Conservation (phyloP, 1,284 basidiomycete genomes). For the Fomes fomentarius region DNA sequence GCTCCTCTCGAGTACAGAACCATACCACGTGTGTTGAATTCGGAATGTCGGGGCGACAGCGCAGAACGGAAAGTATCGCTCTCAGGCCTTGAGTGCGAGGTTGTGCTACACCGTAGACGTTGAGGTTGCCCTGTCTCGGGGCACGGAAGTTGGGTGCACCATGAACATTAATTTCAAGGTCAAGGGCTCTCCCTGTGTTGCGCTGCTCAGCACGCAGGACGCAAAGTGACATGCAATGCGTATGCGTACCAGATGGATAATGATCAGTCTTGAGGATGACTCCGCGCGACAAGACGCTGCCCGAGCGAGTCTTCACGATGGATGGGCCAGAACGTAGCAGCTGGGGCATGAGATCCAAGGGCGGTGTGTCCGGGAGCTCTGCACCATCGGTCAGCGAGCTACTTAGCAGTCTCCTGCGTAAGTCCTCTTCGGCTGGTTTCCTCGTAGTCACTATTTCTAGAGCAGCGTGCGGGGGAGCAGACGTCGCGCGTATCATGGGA, state of each 20-base stretch:
- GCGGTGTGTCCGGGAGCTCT: slow-evolving; percentile 17
- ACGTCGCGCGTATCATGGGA: slow-evolving; percentile 15
- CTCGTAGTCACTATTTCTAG: slow-evolving; percentile 11
- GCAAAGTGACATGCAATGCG: slow-evolving; percentile 29
- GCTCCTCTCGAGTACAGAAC: slow-evolving; percentile 87
- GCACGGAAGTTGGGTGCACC: slow-evolving; percentile 97
- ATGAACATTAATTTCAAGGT: slow-evolving; percentile 90
- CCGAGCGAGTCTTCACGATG: slow-evolving; percentile 86
- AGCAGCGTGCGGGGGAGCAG: slow-evolving; percentile 21
- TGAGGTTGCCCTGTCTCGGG: slow-evolving; percentile 74
- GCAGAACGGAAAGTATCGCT: slow-evolving; percentile 88
- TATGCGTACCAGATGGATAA: slow-evolving; percentile 73
- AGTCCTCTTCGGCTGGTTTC: slow-evolving; percentile 17
- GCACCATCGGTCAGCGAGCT: slow-evolving; percentile 15
- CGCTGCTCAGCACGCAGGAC: neutral
- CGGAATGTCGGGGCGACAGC: slow-evolving; percentile 68
- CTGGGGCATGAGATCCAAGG: slow-evolving; percentile 62
- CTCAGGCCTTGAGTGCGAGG: slow-evolving; percentile 92
- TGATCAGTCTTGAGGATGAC: slow-evolving; percentile 95
- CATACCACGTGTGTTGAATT: slow-evolving; percentile 77
- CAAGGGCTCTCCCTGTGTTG: slow-evolving; percentile 75
- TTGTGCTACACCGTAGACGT: slow-evolving; percentile 94
- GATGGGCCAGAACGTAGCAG: slow-evolving; percentile 67
- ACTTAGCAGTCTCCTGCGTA: slow-evolving; percentile 21
- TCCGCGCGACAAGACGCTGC: slow-evolving; percentile 88